Evolutionary conservation across 176 grass and related monocot species (phyloP).

Genomic region (Cenchrus americanus): DNA sequence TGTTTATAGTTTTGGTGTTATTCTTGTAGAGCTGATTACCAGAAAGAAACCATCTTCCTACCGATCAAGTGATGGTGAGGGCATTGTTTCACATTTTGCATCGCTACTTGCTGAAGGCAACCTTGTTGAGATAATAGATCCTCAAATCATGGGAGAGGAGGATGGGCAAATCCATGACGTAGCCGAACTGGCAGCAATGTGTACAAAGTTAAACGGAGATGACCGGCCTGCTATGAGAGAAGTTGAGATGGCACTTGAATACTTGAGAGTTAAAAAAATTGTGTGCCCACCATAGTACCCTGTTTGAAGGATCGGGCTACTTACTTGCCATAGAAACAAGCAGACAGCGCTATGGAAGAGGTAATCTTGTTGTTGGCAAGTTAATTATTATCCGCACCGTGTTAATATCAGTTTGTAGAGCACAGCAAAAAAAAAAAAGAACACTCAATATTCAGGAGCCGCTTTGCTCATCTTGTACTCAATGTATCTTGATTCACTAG

Average conservation of each 20-base stretch:
- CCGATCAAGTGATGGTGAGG: background rate
- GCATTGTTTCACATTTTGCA: conserved; percentile 18
- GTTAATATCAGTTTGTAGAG: too few relatives aligned
- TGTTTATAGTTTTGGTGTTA: conserved; percentile 60
- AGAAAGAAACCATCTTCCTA: conserved; percentile 36
- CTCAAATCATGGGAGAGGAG: conserved; percentile 31
- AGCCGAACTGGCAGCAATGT: conserved; percentile 17
- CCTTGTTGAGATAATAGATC: conserved; percentile 16
- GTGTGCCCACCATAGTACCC: too few relatives aligned
- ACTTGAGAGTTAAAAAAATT: too few relatives aligned
- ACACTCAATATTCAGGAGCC: too few relatives aligned
- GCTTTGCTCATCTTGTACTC: too few relatives aligned
- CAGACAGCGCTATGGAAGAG: too few relatives aligned
- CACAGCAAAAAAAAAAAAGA: too few relatives aligned
- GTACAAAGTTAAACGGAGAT: conserved; percentile 37
- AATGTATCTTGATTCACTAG: too few relatives aligned
- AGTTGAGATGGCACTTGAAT: background rate
- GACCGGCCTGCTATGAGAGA: conserved; percentile 18
- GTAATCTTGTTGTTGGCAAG: too few relatives aligned
- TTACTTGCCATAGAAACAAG: too few relatives aligned
- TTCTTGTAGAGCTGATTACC: conserved; percentile 62
- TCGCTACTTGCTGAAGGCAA: background rate
- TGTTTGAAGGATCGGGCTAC: too few relatives aligned
- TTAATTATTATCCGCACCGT: too few relatives aligned
- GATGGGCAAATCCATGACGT: conserved; percentile 12